phyloP scores from a whole-genome alignment of 129 eudicot genomes.

The Centaurea solstitialis region DNA sequence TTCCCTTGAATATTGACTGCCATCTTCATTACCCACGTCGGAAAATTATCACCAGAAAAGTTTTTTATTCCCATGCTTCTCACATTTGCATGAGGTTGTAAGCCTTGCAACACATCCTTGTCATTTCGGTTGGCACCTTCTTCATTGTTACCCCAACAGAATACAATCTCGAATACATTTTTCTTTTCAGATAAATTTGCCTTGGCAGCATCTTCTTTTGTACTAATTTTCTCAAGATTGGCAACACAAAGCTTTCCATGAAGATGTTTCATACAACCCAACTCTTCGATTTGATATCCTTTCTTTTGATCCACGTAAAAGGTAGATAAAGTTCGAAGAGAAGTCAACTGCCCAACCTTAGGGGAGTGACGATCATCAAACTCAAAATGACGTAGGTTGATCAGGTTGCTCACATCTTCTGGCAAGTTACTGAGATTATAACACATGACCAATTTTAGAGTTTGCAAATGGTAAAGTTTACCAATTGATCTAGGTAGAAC shows the following conservation, averaged over 20 bases:
- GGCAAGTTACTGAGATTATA: neutral
- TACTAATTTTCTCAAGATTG: neutral
- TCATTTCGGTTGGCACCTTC: neutral
- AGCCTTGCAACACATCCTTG: slow-evolving; percentile 16
- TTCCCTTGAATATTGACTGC: neutral
- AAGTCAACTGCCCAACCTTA: neutral
- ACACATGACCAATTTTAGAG: neutral
- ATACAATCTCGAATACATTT: neutral
- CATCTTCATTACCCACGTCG: slow-evolving; percentile 16
- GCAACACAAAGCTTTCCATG: neutral
- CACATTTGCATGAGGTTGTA: slow-evolving; percentile 10
- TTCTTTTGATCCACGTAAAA: neutral
- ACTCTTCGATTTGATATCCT: slow-evolving; percentile 2
- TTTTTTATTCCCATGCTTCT: neutral
- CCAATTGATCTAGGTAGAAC: slow-evolving; percentile 5
- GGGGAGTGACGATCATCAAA: neutral
- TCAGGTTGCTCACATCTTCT: neutral
- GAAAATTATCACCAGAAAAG: slow-evolving; percentile 4
- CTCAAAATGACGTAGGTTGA: neutral
- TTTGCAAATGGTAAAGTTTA: slow-evolving; percentile 25
- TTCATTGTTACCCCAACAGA: neutral
- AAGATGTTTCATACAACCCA: neutral
- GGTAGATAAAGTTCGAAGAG: neutral
- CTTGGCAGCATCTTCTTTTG: neutral
- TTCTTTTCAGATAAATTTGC: neutral